Base-by-base conservation (phyloP, 2,329 filamentous ascomycete species). In the Dendryphion nanum region DNA sequence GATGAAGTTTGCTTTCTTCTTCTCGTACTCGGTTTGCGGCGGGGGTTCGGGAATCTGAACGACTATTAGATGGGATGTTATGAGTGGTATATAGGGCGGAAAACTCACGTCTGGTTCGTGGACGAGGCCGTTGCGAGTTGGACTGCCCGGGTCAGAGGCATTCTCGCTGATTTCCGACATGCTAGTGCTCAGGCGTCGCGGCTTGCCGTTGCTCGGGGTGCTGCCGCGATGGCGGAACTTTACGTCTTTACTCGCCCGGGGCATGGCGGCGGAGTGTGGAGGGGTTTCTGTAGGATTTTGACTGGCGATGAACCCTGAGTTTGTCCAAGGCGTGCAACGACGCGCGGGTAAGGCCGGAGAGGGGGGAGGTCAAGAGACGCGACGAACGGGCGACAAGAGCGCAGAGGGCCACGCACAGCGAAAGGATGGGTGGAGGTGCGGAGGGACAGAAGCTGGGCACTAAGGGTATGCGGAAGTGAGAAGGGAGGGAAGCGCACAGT, bases 1-100 rank as follows among this genome's bases (percentile, higher is more conserved):
- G 60, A 96, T 86, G 74, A 98, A 97, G 66, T 93, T 95, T 67
- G 89, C 85, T 74, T 95, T 96, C 72, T 98, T 98, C 81, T 97
- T 97, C 64, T 97, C 89, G 67, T 94, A 96, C 46, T 96, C 93
- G 53, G 81, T 78, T 42, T 72, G 64, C 38, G 62, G 61, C 36
- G 66, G 61, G 32, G 57, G 51, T 36, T 71, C 64, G 34, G 64
- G 45, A 55, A 66, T 44, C 59, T 63, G 46, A 33, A 12, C 16
- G 18, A 30, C n/a, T 20, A 50, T 62, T 45, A 61, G 57, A 37
- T 37, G 33, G 37, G 21, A 26, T 14, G 20, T 30, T 28, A 32
- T 4, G 34, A 30, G 14, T 26, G 23, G 14, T 38, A 40, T 31
- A 38, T 28, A 14, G 23, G 14, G 21, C 7, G 20, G 33, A 31